These are phyloP conservation scores for Emericellopsis terricola DNA, from an alignment of 495 filamentous ascomycete genomes.

Conservation along the genomic window DNA sequence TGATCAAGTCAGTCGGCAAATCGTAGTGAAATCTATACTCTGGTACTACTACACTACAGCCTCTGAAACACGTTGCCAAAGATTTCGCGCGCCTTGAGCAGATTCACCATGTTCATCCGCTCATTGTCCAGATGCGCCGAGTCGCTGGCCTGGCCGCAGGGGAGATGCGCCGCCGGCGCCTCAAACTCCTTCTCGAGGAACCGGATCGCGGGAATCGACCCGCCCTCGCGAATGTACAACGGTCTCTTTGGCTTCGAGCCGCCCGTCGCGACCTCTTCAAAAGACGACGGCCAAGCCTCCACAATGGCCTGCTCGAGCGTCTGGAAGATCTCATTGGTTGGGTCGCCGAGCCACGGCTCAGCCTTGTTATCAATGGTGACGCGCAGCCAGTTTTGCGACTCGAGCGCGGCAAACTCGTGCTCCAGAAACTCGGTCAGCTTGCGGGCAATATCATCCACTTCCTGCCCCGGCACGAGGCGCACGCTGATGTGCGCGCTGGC, in stretches of 20 bases:
- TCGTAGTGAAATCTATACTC: too few relatives aligned
- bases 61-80: constrained; percentile 65
- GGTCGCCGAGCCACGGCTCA: constrained; percentile 91
- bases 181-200: constrained; percentile 92
- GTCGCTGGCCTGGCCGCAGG: constrained; percentile 90
- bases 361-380: constrained; percentile 81
- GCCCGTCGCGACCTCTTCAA: constrained; percentile 2
- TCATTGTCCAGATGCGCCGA: constrained; percentile 91
- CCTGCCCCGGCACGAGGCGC: constrained; percentile 84
- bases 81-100: constrained; percentile 83
- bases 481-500: constrained; percentile 77
- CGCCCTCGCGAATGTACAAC: constrained; percentile 89
- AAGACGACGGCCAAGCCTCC: constrained; percentile 50
- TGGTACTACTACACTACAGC: too few relatives aligned
- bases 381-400: constrained; percentile 61
- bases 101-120: constrained; percentile 65
- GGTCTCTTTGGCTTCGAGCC: constrained; percentile 28
- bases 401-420: constrained; percentile 52
- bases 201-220: constrained; percentile 79
- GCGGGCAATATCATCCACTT: constrained; percentile 51
- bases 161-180: constrained; percentile 82
- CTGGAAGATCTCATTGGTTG: constrained; percentile 74
- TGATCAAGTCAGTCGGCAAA: too few relatives aligned
- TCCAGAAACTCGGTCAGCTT: constrained; percentile 47
- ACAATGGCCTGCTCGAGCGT: constrained; percentile 77